Evolutionary conservation across 306 rosid species (phyloP).

Genomic region (Cicer chorassanicum): DNA sequence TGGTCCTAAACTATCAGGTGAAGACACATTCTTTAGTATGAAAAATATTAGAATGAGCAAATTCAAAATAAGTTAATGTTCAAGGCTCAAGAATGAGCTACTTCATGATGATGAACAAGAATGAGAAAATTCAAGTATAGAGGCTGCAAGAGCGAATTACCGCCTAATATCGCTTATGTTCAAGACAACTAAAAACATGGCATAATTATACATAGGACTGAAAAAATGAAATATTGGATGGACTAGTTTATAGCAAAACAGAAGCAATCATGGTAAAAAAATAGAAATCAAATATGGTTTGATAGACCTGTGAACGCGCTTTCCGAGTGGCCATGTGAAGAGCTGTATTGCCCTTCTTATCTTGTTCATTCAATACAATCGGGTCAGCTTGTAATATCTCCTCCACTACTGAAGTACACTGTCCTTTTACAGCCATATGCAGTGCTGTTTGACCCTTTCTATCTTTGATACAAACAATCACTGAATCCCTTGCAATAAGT

Average conservation of each 20-base stretch:
- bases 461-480: conserved; percentile 75
- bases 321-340: conserved; percentile 92
- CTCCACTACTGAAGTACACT: conserved; percentile 63
- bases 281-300: background rate
- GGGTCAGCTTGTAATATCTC: conserved; percentile 69
- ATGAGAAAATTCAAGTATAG: conserved; percentile 3
- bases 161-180: background rate
- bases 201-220: background rate
- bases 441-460: conserved; percentile 92
- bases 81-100: background rate
- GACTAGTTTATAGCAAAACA: conserved; percentile 30
- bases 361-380: conserved; percentile 69
- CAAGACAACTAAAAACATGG: conserved; percentile 3
- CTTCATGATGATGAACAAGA: background rate
- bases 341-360: conserved; percentile 92
- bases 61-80: too few species aligned
- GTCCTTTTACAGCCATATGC: conserved; percentile 96
- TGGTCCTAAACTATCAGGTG: too few species aligned
- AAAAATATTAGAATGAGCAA: too few species aligned
- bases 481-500: conserved; percentile 65
- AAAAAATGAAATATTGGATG: conserved; percentile 4
- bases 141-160: background rate
- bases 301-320: conserved; percentile 75
- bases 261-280: conserved; percentile 28
- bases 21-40: too few species aligned